Evolutionary conservation across 176 grass and related monocot species (phyloP), one percentile per base, ranked within the genome.

Genomic region (Eragrostis nindensis): DNA sequence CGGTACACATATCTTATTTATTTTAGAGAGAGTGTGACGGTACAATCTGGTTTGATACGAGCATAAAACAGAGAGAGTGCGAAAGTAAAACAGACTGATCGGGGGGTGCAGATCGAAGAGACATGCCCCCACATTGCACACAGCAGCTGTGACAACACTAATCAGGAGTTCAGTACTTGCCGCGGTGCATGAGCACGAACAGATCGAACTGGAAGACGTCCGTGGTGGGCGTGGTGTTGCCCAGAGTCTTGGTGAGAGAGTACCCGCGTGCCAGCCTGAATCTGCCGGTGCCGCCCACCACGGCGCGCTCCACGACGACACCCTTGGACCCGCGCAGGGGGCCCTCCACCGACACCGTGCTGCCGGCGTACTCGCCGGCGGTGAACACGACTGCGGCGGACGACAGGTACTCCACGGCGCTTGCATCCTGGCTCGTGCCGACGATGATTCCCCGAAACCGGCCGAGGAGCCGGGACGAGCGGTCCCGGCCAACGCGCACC

Each of bases 191-290:
- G 62, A 67, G 63, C 62, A 79, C 30, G 46, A 41, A 79, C 7
- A 79, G 46, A 15, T 79, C 62, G 46, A 40, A 2, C 76, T 79
- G 46, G 62, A 41, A 67, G 46, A 79, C 46, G 12, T 25, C 30
- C 17, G 62, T 54, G 3, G 17, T 13, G 13, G 80, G 55, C 68
- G 68, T 82, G 1, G 56, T 24, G n/a, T 26, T 59, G 16, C 24
- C 60, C 10, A 56, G n/a, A 14, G 50, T 6, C 15, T 1, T 25
- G 19, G 25, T 45, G 61, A 84, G 3, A 38, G 40, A 44, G 40
- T 75, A 76, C n/a, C 82, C 82, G 38, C 82, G 32, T 38, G 82
- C 72, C 72, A 59, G 12, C 71, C 71, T 49, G 39, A 83, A 83
- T 46, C 5, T 25, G 17, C 79, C 79, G 25, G 79, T 82, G 79